Conservation (phyloP, 768 basidiomycete genomes). For the Xerocomus brunneocitrinus region DNA sequence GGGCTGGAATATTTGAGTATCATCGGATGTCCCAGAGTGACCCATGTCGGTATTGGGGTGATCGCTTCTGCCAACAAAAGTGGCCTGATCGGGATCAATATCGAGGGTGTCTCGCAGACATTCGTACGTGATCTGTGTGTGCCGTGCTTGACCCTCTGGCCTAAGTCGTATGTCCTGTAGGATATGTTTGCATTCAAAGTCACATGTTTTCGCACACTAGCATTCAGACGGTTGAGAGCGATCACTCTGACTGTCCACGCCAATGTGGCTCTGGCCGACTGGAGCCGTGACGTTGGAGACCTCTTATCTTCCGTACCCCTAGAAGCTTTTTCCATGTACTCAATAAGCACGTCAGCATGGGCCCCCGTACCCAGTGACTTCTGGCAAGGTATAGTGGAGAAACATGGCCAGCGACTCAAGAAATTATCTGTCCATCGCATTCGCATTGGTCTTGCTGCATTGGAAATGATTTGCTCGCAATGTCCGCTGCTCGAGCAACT, state of each 20-base stretch:
- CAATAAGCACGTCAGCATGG: conserved; percentile 39
- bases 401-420: conserved; percentile 48
- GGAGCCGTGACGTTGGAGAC: conserved; percentile 40
- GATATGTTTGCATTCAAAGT: conserved; percentile 46
- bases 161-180: conserved; percentile 31
- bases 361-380: conserved; percentile 42
- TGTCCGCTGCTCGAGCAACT: conserved; percentile 57
- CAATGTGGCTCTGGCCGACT: conserved; percentile 34
- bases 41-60: conserved; percentile 52
- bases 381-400: conserved; percentile 44
- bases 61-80: conserved; percentile 41
- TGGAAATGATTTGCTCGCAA: conserved; percentile 50
- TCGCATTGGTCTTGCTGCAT: conserved; percentile 44
- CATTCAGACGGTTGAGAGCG: conserved; percentile 45
- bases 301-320: conserved; percentile 50
- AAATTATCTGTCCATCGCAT: conserved; percentile 64
- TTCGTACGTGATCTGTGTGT: conserved; percentile 43
- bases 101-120: conserved; percentile 58
- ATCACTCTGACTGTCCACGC: conserved; percentile 54
- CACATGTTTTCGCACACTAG: conserved; percentile 31
- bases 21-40: conserved; percentile 66
- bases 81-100: conserved; percentile 50
- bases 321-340: conserved; percentile 60
- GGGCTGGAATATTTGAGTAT: conserved; percentile 56
- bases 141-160: neutral